Percentiles rank a stretch among this genome's conserved stretches.
Conservation (phyloP, 352 stramenopile genomes). For the Phytophthora brassicae region DNA sequence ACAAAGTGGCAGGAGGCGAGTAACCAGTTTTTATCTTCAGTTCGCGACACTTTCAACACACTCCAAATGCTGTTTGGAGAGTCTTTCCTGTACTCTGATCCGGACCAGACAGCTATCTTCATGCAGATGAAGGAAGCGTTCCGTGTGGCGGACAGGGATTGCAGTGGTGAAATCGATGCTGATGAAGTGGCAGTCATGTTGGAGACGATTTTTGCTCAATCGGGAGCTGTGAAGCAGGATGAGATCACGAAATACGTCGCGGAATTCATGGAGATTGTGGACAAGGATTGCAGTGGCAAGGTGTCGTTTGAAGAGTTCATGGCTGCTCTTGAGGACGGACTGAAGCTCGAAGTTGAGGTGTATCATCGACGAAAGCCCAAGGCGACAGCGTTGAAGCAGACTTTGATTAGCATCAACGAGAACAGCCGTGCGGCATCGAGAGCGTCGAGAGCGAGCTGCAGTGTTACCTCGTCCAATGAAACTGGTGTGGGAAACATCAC, state of each 20-base stretch:
- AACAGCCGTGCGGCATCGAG: conserved; percentile 15
- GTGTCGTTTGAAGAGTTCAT: conserved; percentile 86
- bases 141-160: conserved; percentile 74
- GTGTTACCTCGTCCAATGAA: conserved; percentile 34
- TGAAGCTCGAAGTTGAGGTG: conserved; percentile 80
- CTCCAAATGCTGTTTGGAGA: conserved; percentile 75
- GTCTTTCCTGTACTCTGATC: conserved; percentile 72
- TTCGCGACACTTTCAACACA: conserved; percentile 72
- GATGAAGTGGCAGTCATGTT: conserved; percentile 80
- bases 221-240: conserved; percentile 67
- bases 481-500: conserved; percentile 35
- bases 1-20: conserved; percentile 55
- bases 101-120: conserved; percentile 80
- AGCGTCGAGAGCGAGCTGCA: conserved; percentile 21
- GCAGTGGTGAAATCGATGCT: conserved; percentile 78
- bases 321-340: conserved; percentile 67
- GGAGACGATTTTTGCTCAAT: conserved; percentile 77
- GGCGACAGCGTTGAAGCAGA: conserved; percentile 20
- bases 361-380: conserved; percentile 51
- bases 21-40: conserved; percentile 48
- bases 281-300: conserved; percentile 63
- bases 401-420: conserved; percentile 45
- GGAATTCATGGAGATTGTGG: conserved; percentile 76
- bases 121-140: conserved; percentile 90
- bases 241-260: conserved; percentile 72